These are phyloP conservation scores for Pyrenophora graminea DNA, from an alignment of 2,329 filamentous ascomycete species.

Conservation along the genomic window DNA sequence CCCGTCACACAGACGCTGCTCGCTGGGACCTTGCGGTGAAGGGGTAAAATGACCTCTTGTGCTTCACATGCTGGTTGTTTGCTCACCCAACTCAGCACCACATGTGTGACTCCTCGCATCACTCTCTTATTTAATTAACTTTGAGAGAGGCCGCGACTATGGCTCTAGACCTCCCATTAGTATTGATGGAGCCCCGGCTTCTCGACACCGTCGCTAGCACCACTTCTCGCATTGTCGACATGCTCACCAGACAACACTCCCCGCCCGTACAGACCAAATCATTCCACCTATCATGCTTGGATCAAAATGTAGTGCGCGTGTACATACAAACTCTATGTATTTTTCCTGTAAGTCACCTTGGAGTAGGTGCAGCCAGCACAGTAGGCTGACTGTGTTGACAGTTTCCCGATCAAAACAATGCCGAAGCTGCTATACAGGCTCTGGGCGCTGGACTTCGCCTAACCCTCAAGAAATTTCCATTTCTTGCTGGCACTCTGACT, in stretches of 20 bases:
- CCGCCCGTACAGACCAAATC: conserved; percentile 23
- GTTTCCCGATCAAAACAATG: conserved; percentile 35
- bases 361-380: background rate
- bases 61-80: conserved; percentile 30
- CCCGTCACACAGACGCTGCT: conserved; percentile 32
- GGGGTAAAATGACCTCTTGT: conserved; percentile 34
- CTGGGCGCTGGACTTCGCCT: conserved; percentile 29
- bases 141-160: conserved; percentile 22
- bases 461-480: conserved; percentile 34
- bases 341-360: conserved; percentile 30
- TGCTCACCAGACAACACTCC: conserved; percentile 33
- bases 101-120: conserved; percentile 25
- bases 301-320: conserved; percentile 40
- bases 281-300: conserved; percentile 37
- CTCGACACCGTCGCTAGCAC: conserved; percentile 22
- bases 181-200: conserved; percentile 22
- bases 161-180: conserved; percentile 25
- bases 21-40: conserved; percentile 37
- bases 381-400: conserved; percentile 7
- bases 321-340: conserved; percentile 39
- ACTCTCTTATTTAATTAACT: conserved; percentile 26
- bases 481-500: conserved; percentile 38
- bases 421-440: conserved; percentile 32
- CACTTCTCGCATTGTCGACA: conserved; percentile 21
- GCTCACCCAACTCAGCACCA: conserved; percentile 21